Evolutionary conservation across 1,284 basidiomycete genomes (phyloP).

Genomic region (Ustilago trichophora): DNA sequence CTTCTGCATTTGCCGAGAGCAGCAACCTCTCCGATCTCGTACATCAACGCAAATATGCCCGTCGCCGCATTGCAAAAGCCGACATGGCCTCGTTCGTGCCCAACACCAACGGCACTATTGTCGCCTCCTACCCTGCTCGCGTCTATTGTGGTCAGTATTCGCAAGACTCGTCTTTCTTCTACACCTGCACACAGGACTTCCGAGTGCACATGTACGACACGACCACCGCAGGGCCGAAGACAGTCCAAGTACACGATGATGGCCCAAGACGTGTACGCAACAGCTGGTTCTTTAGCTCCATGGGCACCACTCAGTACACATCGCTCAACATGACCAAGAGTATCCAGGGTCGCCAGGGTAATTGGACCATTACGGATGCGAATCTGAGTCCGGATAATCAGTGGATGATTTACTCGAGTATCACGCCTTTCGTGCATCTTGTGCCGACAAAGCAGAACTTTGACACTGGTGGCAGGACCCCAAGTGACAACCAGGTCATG

Average conservation of each 20-base stretch:
- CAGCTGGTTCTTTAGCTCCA: constrained; percentile 44
- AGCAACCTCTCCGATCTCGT: constrained; percentile 40
- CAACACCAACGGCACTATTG: constrained; percentile 85
- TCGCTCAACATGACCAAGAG: constrained; percentile 61
- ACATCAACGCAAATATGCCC: constrained; percentile 37
- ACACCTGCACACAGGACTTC: constrained; percentile 75
- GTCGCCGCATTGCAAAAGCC: constrained; percentile 68
- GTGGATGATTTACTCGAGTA: constrained; percentile 83
- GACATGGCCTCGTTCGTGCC: constrained; percentile 73
- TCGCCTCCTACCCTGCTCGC: constrained; percentile 81
- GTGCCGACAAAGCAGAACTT: constrained; percentile 73
- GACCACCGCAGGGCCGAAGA: constrained; percentile 25
- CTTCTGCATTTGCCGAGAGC: constrained; percentile 36
- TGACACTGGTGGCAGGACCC: constrained; percentile 37
- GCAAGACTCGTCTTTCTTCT: constrained; percentile 67
- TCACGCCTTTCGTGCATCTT: constrained; percentile 78
- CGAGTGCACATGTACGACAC: constrained; percentile 69
- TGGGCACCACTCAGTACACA: constrained; percentile 68
- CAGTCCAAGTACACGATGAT: constrained; percentile 39
- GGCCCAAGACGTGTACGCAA: constrained; percentile 29
- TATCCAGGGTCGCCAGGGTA: constrained; percentile 56
- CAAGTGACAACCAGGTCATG: constrained; percentile 56
- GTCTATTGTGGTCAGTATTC: constrained; percentile 95
- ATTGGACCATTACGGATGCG: constrained; percentile 73
- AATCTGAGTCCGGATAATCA: constrained; percentile 91